Evolutionary conservation across 345 rosid species (phyloP).

Genomic region (Eucalyptus camaldulensis): DNA sequence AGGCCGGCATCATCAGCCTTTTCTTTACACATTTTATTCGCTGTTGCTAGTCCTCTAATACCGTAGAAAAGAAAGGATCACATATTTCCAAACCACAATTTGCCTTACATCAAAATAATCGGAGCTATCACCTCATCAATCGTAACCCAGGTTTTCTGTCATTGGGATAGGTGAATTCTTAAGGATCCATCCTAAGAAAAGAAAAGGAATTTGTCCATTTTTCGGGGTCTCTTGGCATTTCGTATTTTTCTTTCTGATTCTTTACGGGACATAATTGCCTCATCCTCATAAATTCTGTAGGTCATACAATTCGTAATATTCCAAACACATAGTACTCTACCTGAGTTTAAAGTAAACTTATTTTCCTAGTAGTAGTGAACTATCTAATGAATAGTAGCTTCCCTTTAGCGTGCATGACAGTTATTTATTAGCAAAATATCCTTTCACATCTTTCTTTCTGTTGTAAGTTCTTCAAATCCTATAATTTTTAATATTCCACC

Average conservation of each 20-base stretch:
- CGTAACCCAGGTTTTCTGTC: too few relatives aligned
- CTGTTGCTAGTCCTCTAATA: neutral
- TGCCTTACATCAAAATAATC: neutral
- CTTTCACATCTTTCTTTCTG: neutral
- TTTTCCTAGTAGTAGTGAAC: neutral
- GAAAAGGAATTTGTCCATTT: too few relatives aligned
- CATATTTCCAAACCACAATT: neutral
- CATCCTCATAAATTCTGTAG: neutral
- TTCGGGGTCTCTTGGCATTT: neutral
- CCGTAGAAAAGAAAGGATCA: neutral
- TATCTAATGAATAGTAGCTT: neutral
- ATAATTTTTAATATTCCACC: neutral
- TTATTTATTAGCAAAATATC: neutral
- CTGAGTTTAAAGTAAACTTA: neutral
- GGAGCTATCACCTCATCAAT: neutral
- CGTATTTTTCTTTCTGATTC: neutral
- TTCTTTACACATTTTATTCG: neutral
- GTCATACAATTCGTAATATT: neutral
- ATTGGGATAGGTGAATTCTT: too few relatives aligned
- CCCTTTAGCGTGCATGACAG: neutral
- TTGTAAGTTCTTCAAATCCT: neutral
- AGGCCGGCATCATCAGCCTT: neutral
- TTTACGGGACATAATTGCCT: neutral
- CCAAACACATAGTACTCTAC: neutral
- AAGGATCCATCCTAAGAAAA: too few relatives aligned